Base-by-base conservation (phyloP, 768 basidiomycete genomes). In the Tephrocybe sp. region DNA sequence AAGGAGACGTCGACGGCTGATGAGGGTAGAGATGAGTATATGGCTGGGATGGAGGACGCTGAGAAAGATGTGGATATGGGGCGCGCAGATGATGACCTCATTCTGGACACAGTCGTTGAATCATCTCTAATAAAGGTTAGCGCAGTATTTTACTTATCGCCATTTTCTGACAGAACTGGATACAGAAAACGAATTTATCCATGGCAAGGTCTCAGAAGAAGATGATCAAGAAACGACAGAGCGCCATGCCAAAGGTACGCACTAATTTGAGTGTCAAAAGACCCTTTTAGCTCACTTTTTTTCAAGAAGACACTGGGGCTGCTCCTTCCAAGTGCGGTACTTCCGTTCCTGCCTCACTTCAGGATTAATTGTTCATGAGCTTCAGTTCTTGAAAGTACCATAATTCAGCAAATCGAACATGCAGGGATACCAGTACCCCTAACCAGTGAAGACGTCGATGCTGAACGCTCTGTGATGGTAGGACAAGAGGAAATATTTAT, bases 81-180 rank as follows among this genome's bases (percentile, higher is more conserved):
- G 14, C 45, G 32, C 21, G 17, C 48, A 26, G 44, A 44, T 34
- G 49, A 51, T n/a, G 32, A 23, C 11, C 28, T 44, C 1, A 44
- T 48, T 23, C 39, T 37, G 23, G 51, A 52, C 34, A 38, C 43
- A 14, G 44, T 40, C 26, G 26, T 43, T 3, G 57, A 61, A 45
- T 61, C 60, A 17, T 58, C 57, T 61, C 60, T 7, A 58, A 61
- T 23, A 61, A 61, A 50, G 60, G 60, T 58, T 4, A 34, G 49
- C 36, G 11, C 21, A 28, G 11, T 12, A n/a, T 26, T 23, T 11
- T 33, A 11, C 21, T 21, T 14, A 17, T 2, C 11, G 15, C 32
- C 25, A 20, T 21, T 18, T n/a, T 3, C 12, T 14, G 4, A n/a
- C n/a, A n/a, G n/a, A n/a, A n/a, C n/a, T n/a, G n/a, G n/a, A n/a